Base-by-base conservation (phyloP, 371 early-diverging fungal species). In the Rhizopus microsporus region DNA sequence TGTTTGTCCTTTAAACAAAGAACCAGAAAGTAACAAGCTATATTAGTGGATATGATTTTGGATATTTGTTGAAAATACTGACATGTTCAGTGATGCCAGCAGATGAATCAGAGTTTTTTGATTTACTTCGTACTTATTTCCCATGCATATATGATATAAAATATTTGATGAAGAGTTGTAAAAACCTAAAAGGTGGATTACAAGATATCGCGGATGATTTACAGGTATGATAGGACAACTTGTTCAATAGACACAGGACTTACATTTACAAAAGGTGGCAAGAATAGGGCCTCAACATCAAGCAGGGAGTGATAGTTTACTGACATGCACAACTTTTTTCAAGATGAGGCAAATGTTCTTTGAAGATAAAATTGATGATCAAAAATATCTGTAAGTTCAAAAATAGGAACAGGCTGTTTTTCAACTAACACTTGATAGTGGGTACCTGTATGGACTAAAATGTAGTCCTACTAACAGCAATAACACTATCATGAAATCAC, bases 81-180 rank as follows among this genome's bases (percentile, higher is more conserved):
- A 97, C 99, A 9, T 94, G 97, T 64, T 81, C 88, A 17, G 77
- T 89, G 15, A 81, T 99, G 65, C 99, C 99, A 2, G 87, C 93
- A 47, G 93, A 94, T 62, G 98, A 99, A 72, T 70, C 83, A 13
- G 93, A 90, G 23, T 99, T 99, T 71, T 99, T 97, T 72, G 89
- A 93, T n/a, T 73, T 93, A n/a, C 80, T 99, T 54, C 77, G 85
- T 55, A 87, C 88, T 43, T 96, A 94, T 68, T 99, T 99, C 68
- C 99, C 99, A 17, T 91, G 93, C 62, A 93, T 99, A 67, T 99
- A 97, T 69, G 99, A 99, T 71, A 95, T 99, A 71, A 99, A 99
- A 78, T 98, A 94, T 74, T 72, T 98, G 67, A 94, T 99, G 91
- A 94, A 91, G 71, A 92, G 94, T 62, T 96, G 95, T 69, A 94